Evolutionary conservation across 345 rosid species (phyloP).

Genomic region (Rhodamnia argentea): DNA sequence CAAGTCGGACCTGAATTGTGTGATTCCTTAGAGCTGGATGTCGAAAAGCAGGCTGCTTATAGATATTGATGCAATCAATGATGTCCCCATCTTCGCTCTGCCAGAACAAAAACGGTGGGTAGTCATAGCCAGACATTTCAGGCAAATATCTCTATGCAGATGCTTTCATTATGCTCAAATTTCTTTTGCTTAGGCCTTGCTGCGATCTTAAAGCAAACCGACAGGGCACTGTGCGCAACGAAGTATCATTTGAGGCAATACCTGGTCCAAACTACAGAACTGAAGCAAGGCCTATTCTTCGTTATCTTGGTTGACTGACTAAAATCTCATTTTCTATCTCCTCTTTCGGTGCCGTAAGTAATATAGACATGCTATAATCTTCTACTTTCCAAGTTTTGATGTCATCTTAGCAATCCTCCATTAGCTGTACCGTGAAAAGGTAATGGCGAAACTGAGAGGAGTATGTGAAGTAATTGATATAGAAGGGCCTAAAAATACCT

Average conservation of each 20-base stretch:
- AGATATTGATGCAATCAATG: constrained; percentile 37
- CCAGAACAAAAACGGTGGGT: not conserved
- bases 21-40: constrained; percentile 40
- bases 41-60: constrained; percentile 40
- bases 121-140: not conserved
- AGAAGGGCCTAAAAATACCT: constrained; percentile 9
- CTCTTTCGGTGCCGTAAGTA: not conserved
- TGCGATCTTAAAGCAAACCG: not conserved
- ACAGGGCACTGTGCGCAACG: not conserved
- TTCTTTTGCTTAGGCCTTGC: not conserved
- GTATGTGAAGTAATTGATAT: not conserved
- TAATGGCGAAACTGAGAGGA: not conserved
- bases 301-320: not conserved
- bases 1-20: constrained; percentile 25
- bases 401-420: not conserved
- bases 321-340: not conserved
- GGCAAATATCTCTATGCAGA: not conserved
- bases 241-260: not conserved
- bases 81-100: constrained; percentile 45
- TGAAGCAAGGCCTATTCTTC: not conserved
- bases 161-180: not conserved
- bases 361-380: not conserved
- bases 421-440: not conserved
- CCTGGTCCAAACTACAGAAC: not conserved
- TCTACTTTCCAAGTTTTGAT: not conserved